Percentiles rank a stretch among this genome's conserved stretches.
Evolutionary conservation across 306 rosid genomes (phyloP).

Genomic region (Hippophae rhamnoides): DNA sequence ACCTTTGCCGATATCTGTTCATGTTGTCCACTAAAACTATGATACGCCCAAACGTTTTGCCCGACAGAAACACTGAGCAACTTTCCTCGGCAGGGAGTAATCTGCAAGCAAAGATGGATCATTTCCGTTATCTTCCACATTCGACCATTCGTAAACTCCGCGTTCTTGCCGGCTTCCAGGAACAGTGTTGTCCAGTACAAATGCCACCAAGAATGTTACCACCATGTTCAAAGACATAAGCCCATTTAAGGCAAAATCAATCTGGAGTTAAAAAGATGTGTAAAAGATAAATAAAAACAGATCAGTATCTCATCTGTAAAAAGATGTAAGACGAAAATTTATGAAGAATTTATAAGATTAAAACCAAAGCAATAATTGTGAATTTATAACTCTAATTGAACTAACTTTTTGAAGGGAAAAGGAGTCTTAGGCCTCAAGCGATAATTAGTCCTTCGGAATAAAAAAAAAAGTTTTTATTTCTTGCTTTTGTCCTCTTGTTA

Average conservation of each 20-base stretch:
- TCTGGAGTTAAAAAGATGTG: conserved; percentile 31
- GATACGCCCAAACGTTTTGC: conserved; percentile 44
- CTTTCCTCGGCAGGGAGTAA: conserved; percentile 56
- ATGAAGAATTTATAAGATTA: neutral
- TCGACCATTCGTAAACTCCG: conserved; percentile 71
- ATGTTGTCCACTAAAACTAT: conserved; percentile 2
- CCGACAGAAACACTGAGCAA: conserved; percentile 36
- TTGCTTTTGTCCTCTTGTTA: too few species aligned
- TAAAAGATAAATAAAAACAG: conserved; percentile 2
- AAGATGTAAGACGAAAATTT: neutral
- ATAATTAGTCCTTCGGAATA: too few species aligned
- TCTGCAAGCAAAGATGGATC: conserved; percentile 57
- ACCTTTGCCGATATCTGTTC: neutral
- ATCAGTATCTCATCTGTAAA: conserved; percentile 6
- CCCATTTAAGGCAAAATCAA: conserved; percentile 78
- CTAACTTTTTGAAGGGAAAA: too few species aligned
- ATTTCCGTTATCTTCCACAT: conserved; percentile 36
- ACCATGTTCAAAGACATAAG: conserved; percentile 92
- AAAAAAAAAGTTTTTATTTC: too few species aligned
- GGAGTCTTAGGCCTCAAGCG: too few species aligned
- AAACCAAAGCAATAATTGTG: neutral
- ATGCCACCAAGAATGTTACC: conserved; percentile 67
- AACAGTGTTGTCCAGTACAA: conserved; percentile 75
- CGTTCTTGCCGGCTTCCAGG: conserved; percentile 78
- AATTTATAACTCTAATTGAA: neutral